Evolutionary conservation across 768 basidiomycete genomes (phyloP), one percentile per base, ranked within the genome.

Genomic region (Suillus tomentosus): DNA sequence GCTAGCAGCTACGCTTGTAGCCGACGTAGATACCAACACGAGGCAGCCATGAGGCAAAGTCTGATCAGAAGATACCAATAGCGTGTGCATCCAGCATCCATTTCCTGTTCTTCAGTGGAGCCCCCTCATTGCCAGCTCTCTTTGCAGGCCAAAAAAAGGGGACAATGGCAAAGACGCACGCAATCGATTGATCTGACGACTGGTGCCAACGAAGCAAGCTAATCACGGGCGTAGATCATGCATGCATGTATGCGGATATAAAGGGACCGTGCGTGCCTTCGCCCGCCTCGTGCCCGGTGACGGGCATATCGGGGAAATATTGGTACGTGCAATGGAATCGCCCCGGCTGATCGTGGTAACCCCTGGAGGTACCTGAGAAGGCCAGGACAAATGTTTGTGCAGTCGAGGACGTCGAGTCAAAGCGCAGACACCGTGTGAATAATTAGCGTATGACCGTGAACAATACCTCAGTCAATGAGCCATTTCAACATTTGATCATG

Each of bases 191-290:
- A 58, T 42, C 24, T 27, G 39, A 27, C 24, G 57, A 42, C 15
- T 58, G 57, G 39, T 27, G 57, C 40, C 39, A 58, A 58, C 57
- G 19, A 11, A 42, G 37, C 39, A 58, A 58, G 24, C 11, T 42
- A 58, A 58, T 58, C 40, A 42, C 10, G 9, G 15, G 22, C 24
- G 17, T 17, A 40, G 37, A 57, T 57, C 56, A 39, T 24, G 22
- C 1, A 24, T 34, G 22, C 8, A 27, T 3, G 17, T 24, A 27
- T 3, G 24, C 40, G 24, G 56, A 58, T 58, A 58, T 58, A 58
- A 58, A 27, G 17, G 39, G 57, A 27, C 24, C 7, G 1, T 42
- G 40, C 57, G 40, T 42, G 57, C 17, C 31, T 54, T 54, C 53
- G 53, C 19, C 53, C 6, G 53, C 53, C 53, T 54, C 53, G 53